These are phyloP conservation scores for Sugiyamaella marilandica DNA, from an alignment of 805 yeast genomes.

Conservation along the genomic window DNA sequence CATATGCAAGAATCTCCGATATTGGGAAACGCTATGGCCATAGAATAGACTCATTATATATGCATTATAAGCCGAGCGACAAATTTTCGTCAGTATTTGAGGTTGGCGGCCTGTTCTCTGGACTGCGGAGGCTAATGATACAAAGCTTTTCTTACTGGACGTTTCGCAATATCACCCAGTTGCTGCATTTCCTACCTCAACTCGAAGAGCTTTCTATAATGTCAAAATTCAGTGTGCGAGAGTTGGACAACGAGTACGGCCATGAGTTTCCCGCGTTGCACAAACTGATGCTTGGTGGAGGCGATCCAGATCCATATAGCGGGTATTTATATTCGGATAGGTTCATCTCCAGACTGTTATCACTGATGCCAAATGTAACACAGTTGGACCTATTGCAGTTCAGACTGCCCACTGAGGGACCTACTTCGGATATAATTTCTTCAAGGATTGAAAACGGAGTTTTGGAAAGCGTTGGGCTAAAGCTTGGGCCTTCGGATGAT, in stretches of 20 bases:
- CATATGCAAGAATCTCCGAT: neutral
- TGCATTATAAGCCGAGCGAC: slow-evolving; percentile 3
- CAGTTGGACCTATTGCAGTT: neutral
- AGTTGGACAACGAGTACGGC: neutral
- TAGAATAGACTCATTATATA: neutral
- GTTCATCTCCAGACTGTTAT: neutral
- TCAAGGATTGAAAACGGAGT: neutral
- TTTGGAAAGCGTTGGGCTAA: neutral
- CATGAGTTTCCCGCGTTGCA: neutral
- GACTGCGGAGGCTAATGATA: neutral
- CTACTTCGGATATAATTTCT: neutral
- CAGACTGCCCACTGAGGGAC: neutral
- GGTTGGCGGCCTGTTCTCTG: neutral
- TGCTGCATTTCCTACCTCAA: neutral
- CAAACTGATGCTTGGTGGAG: slow-evolving; percentile 2
- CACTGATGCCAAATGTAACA: neutral
- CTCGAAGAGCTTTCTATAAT: slow-evolving; percentile 2
- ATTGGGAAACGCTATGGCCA: neutral
- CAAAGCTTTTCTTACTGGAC: slow-evolving; percentile 5
- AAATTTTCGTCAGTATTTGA: neutral
- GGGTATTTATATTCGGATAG: neutral
- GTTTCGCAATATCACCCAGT: neutral
- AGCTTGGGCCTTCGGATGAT: neutral
- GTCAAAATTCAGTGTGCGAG: slow-evolving; percentile 2
- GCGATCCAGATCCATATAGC: slow-evolving; percentile 4